Percentiles rank a stretch among this genome's conserved stretches.
Evolutionary conservation across 2,329 filamentous ascomycete genomes (phyloP).

Genomic region (Fusarium armeniacum): DNA sequence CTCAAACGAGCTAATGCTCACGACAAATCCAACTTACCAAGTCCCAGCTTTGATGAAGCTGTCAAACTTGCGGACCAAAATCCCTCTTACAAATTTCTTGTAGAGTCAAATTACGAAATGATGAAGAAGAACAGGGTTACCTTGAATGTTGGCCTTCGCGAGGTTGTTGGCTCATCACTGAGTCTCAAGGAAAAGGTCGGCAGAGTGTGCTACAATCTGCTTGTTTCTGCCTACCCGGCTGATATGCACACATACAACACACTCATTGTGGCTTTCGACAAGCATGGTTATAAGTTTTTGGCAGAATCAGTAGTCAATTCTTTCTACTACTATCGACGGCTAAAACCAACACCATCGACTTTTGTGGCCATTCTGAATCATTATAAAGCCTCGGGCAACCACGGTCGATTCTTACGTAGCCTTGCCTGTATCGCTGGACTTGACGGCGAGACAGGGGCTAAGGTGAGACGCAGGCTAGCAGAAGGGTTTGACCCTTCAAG

Average conservation of each 20-base stretch:
- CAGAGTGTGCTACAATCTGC: constrained; percentile 74
- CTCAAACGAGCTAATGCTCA: constrained; percentile 49
- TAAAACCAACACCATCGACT: constrained; percentile 65
- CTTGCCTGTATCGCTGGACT: constrained; percentile 62
- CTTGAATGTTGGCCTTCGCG: constrained; percentile 52
- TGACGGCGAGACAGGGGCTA: constrained; percentile 57
- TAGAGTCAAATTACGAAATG: constrained; percentile 47
- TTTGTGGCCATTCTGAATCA: constrained; percentile 65
- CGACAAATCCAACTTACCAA: constrained; percentile 40
- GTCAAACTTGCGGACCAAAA: constrained; percentile 36
- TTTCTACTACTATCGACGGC: constrained; percentile 60
- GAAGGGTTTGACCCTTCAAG: constrained; percentile 50
- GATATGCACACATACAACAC: constrained; percentile 79
- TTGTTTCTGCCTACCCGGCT: constrained; percentile 72
- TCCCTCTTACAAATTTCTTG: constrained; percentile 47
- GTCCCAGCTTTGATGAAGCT: constrained; percentile 53
- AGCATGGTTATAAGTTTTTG: constrained; percentile 63
- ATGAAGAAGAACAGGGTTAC: constrained; percentile 45
- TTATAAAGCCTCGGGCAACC: constrained; percentile 59
- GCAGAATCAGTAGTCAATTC: constrained; percentile 67
- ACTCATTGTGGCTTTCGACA: constrained; percentile 75
- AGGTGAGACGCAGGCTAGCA: constrained; percentile 55
- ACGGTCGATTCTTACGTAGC: constrained; percentile 60
- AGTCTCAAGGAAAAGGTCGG: constrained; percentile 55
- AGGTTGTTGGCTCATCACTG: constrained; percentile 48